These are phyloP conservation scores for Termitomyces sp. DNA, from an alignment of 768 basidiomycete genomes.

Conservation along the genomic window DNA sequence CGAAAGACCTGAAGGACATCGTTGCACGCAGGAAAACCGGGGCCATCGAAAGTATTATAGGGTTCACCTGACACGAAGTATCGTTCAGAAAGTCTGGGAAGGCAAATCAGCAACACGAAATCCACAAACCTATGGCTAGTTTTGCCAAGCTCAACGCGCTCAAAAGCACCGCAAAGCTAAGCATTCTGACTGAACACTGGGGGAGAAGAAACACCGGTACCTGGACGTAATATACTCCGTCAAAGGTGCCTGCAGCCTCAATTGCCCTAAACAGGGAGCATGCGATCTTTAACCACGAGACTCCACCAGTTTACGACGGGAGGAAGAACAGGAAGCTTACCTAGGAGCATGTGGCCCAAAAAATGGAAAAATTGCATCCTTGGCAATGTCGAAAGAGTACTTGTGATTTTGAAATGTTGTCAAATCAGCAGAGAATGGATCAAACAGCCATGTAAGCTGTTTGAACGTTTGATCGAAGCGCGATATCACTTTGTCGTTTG, in stretches of 20 bases:
- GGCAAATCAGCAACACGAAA: background rate
- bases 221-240: background rate
- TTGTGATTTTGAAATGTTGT: background rate
- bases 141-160: background rate
- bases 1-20: conserved; percentile 29
- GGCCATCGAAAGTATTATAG: conserved; percentile 36
- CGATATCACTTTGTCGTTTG: background rate
- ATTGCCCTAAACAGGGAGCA: background rate
- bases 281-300: background rate
- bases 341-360: background rate
- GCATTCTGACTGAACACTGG: background rate
- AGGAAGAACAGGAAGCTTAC: background rate
- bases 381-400: background rate
- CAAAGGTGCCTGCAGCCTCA: background rate
- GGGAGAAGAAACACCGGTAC: background rate
- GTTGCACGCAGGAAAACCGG: conserved; percentile 34
- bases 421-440: background rate
- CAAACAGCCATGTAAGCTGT: background rate
- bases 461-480: background rate
- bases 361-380: background rate
- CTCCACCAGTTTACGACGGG: background rate
- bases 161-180: background rate
- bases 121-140: background rate
- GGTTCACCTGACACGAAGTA: conserved; percentile 16
- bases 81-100: background rate